Evolutionary conservation across 495 filamentous ascomycete species (phyloP), one percentile per base, ranked within the genome.

Genomic region (Aspergillus affinis): DNA sequence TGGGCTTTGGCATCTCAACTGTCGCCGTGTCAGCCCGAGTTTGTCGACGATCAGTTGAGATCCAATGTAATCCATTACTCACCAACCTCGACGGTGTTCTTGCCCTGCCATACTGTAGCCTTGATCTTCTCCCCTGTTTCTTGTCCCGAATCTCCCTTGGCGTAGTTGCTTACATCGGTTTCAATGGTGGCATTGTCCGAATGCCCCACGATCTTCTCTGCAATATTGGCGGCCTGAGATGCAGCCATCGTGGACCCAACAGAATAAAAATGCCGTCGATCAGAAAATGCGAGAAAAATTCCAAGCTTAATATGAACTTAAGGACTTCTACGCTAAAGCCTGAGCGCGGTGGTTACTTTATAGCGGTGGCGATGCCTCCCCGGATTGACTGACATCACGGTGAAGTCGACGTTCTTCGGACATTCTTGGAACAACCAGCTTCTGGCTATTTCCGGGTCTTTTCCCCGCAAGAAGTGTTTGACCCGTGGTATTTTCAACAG

Each of bases 1-100:
- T 81, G 2, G 92, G 90, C 63, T 87, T 88, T 0, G 84, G 77
- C n/a, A 82, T 82, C 32, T 90, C 80, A 56, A 86, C 84, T 79
- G 57, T 53, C 18, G 10, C 30, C 41, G 15, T 18, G 21, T 55
- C 17, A 36, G 19, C 7, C n/a, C 6, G 52, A 2, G 19, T 20
- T 27, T 45, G 27, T 23, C 26, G 30, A 19, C 2, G 1, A 20
- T 9, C 48, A 7, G 15, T 48, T 32, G 29, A 6, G 3, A 32
- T 6, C 29, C 29, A 8, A 32, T 4, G 3, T 36, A 3, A 13
- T n/a, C 2, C 30, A 30, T 9, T 18, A 58, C 61, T 36, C 50
- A 75, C 75, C 71, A 53, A 78, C 51, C 63, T 71, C 69, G 17
- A 78, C 67, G 9, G 10, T 51, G 20, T 75, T 73, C 62, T 78